These are phyloP conservation scores for Nemania abortiva DNA, from an alignment of 2,329 filamentous ascomycete genomes.

Conservation along the genomic window DNA sequence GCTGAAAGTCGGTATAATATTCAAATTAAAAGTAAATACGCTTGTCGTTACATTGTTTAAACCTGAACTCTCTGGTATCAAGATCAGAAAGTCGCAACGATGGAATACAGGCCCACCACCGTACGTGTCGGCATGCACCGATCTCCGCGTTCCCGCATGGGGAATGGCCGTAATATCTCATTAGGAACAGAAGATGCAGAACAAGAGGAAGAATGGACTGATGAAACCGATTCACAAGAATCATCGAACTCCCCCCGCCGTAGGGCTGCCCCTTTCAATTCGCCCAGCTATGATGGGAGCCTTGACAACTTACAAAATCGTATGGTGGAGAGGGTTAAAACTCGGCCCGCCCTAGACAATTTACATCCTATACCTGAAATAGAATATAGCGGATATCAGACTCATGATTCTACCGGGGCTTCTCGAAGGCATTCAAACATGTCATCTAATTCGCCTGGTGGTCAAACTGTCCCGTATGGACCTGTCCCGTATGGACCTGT, in stretches of 20 bases:
- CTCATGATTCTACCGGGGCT: not conserved
- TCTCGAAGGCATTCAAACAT: slow-evolving; percentile 5
- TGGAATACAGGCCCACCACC: not conserved
- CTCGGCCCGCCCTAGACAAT: not conserved
- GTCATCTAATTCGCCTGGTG: slow-evolving; percentile 13
- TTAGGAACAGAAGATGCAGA: not conserved
- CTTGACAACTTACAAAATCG: not conserved
- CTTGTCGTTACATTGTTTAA: not conserved
- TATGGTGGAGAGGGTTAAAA: not conserved
- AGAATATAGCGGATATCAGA: not conserved
- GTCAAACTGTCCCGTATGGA: slow-evolving; percentile 18
- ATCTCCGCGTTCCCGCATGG: not conserved
- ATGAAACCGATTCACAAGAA: slow-evolving; percentile 6
- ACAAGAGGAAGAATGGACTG: slow-evolving; percentile 15
- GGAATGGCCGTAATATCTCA: not conserved
- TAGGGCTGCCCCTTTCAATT: not conserved
- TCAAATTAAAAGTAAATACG: not conserved
- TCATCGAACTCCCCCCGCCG: not conserved
- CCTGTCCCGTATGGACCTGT: slow-evolving; percentile 16
- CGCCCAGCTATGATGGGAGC: too few species aligned
- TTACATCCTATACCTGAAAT: not conserved
- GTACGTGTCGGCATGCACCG: not conserved
- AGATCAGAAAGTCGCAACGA: not conserved
- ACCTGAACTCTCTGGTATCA: not conserved
- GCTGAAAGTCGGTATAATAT: too few species aligned